Evolutionary conservation across 2,329 filamentous ascomycete species (phyloP).

Genomic region (Neofusicoccum kwambonambiense): DNA sequence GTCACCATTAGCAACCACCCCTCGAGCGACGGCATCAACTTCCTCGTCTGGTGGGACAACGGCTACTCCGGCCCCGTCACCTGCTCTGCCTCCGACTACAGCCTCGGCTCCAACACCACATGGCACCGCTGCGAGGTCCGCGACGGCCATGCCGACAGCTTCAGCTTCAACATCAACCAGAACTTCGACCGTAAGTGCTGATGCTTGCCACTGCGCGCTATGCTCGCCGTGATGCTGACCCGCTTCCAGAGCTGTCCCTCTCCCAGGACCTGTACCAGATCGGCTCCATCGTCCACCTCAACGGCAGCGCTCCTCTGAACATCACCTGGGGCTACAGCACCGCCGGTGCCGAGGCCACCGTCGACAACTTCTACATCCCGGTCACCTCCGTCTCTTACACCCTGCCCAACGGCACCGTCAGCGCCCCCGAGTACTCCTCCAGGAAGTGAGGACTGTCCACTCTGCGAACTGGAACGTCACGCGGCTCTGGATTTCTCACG

Average conservation of each 20-base stretch:
- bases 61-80: neutral
- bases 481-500: neutral
- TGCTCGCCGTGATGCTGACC: neutral
- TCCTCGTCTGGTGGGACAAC: slow-evolving; percentile 1
- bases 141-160: neutral
- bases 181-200: neutral
- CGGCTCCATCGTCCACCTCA: neutral
- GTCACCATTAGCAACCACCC: neutral
- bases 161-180: neutral
- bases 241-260: neutral
- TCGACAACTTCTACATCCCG: neutral
- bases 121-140: neutral
- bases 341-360: neutral
- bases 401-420: slow-evolving; percentile 2
- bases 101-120: neutral
- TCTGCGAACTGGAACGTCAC: neutral
- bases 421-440: neutral
- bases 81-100: neutral
- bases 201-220: neutral
- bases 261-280: slow-evolving; percentile 6
- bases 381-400: neutral
- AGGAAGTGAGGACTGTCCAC: neutral
- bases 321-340: neutral
- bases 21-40: neutral
- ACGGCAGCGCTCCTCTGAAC: neutral